Percentiles rank a stretch among this genome's conserved stretches.
phyloP scores from a whole-genome alignment of 1,139 yeast genomes.

The Scheffersomyces quercinus region DNA sequence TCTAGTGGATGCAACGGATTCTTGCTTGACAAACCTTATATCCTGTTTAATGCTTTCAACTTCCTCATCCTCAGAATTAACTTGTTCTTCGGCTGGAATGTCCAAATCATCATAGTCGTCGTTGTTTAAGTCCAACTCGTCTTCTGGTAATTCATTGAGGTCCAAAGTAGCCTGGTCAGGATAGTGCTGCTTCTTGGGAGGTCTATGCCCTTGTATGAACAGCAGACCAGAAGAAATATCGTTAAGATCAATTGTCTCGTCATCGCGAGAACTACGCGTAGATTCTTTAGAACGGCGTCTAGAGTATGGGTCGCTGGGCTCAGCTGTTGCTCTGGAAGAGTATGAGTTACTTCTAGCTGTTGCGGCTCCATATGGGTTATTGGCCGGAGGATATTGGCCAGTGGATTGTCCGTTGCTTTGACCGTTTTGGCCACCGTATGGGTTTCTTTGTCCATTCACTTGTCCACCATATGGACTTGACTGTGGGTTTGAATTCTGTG shows the following conservation, averaged over 20 bases:
- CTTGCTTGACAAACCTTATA: conserved; percentile 82
- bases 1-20: conserved; percentile 81
- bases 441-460: neutral
- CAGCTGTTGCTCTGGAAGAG: neutral
- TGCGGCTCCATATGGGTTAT: conserved; percentile 1
- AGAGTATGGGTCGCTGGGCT: conserved; percentile 6
- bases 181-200: conserved; percentile 22
- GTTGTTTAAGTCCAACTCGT: conserved; percentile 42
- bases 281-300: conserved; percentile 1
- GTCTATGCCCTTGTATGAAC: conserved; percentile 23
- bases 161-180: conserved; percentile 27
- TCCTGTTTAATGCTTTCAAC: conserved; percentile 87
- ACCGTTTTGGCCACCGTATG: neutral
- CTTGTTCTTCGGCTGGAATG: conserved; percentile 46
- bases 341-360: neutral
- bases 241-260: conserved; percentile 44
- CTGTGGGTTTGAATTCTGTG: neutral
- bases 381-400: neutral
- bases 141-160: conserved; percentile 41
- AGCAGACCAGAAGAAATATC: conserved; percentile 40
- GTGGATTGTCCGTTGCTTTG: neutral
- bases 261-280: conserved; percentile 19
- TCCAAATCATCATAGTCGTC: conserved; percentile 34
- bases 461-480: neutral
- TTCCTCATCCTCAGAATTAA: conserved; percentile 74